Evolutionary conservation across 2,329 filamentous ascomycete species (phyloP), one percentile per base, ranked within the genome.

Genomic region (Alternaria sp.): DNA sequence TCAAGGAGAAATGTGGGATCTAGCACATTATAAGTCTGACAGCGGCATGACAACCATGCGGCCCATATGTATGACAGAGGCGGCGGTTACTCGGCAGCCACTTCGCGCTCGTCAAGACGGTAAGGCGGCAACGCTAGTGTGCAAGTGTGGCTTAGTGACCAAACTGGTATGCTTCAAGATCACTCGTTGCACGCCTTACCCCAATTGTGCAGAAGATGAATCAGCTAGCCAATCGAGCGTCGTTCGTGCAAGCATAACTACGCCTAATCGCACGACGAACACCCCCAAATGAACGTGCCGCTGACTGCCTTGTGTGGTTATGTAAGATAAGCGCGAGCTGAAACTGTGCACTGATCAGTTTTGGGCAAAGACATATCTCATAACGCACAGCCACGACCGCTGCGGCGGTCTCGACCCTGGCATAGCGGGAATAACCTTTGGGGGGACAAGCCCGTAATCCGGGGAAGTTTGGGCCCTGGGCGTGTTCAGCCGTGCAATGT

Each of bases 41-140:
- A 21, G 30, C 30, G 19, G 32, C 28, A 28, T 62, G 43, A 59
- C 43, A 44, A 32, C 47, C 40, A 54, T 19, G 47, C 47, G 55
- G 49, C 43, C 25, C 43, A 59, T 59, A 53, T 53, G 55, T 49
- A 52, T 46, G 25, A 52, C 30, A 46, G 45, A 47, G 21, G 45
- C 59, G 56, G 36, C 54, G 46, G 46, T 40, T 51, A 61, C 32
- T 54, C 57, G 57, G 44, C 30, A 59, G 43, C 50, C 32, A 62
- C 46, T 28, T 53, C 13, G 43, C 15, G 44, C 32, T 30, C 56
- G 60, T 62, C 19, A 59, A 40, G 36, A 43, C 60, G 60, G 60
- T 62, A 62, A 53, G 56, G 50, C 55, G 49, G 55, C 60, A 23
- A 19, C 60, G 30, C 60, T 62, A 62, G 56, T 23, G 49, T 49